Evolutionary conservation across 2,329 filamentous ascomycete genomes (phyloP), one percentile per base, ranked within the genome.

Genomic region (Sphaerulina vaccinii): DNA sequence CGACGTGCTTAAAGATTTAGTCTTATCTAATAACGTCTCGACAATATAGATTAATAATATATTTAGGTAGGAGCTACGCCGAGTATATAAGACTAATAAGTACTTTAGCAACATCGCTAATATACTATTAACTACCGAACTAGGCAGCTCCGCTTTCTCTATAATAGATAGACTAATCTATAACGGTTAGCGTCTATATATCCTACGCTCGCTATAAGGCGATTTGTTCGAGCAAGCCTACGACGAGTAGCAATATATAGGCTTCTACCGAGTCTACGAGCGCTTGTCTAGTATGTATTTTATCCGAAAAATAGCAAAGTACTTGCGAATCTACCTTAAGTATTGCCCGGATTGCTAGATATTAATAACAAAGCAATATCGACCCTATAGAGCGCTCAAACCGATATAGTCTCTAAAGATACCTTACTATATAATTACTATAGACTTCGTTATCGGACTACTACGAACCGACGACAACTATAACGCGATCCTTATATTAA

Each of bases 211-310:
- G 13, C 7, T 44, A 33, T 22, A 44, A 11, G 19, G 41, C 15
- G 16, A 44, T 18, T 32, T 44, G 4, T 44, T 44, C n/a, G n/a
- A 44, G 22, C 10, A 5, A 6, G 23, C n/a, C 3, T 42, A 42
- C n/a, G n/a, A 42, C 22, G 19, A 42, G 11, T 42, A 42, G n/a
- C 33, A 15, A 15, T 33, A 44, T 44, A 44, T 44, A 10, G 13
- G 41, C 13, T 35, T n/a, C 32, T 35, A 35, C 32, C 32, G 32
- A 35, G 6, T 35, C 13, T 35, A 35, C 32, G 32, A 35, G 32
- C 32, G 13, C 27, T 29, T 29, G 27, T 29, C 27, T 29, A n/a
- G n/a, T n/a, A n/a, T n/a, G n/a, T n/a, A n/a, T n/a, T n/a, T n/a
- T n/a, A n/a, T n/a, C n/a, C n/a, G n/a, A n/a, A n/a, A n/a, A n/a